Base-by-base conservation (phyloP, 352 stramenopile genomes). In the Globisporangium ultimum region DNA sequence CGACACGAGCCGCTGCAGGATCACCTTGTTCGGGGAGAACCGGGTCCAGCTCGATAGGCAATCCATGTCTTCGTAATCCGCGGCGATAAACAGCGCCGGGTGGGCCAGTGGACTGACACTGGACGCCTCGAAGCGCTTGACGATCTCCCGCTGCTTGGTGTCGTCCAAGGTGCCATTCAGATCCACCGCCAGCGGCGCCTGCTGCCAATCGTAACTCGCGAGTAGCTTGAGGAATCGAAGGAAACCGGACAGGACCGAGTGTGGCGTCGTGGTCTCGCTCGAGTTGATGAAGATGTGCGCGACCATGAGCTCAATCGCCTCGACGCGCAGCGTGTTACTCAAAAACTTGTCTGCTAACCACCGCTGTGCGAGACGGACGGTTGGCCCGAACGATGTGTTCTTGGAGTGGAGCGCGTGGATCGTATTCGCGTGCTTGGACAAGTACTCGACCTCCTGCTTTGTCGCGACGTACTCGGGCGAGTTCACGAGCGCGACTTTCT, bases 31-130 rank as follows among this genome's bases (percentile, higher is more conserved):
- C 4, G 78, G 81, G 4, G 60, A 68, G 55, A 86, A 82, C 4
- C 80, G 74, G 21, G 83, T 95, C 85, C 85, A 95, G 65, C 80
- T 93, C 22, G 85, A 95, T 50, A 92, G 43, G 22, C 80, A 90
- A 46, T 91, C 81, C 59, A 82, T 71, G 21, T 87, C 77, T 63
- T 95, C 85, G 53, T 95, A 95, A 53, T 89, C 81, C 0, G 76
- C 72, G 17, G 78, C 83, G 55, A 95, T 78, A 54, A 91, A 95
- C 71, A 95, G 82, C 1, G 70, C 85, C 3, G 83, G 78, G 58
- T 93, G 85, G 0, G 71, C 88, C 18, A 61, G 49, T 0, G 72
- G 53, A 43, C 66, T 88, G 21, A 64, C 86, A 17, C 53, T 80
- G 1, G 83, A 95, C 6, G 85, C 83, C 34, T 93, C 83, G 48